Evolutionary conservation across 1,284 basidiomycete genomes (phyloP).

Genomic region (Cutaneotrichosporon cyanovorans): DNA sequence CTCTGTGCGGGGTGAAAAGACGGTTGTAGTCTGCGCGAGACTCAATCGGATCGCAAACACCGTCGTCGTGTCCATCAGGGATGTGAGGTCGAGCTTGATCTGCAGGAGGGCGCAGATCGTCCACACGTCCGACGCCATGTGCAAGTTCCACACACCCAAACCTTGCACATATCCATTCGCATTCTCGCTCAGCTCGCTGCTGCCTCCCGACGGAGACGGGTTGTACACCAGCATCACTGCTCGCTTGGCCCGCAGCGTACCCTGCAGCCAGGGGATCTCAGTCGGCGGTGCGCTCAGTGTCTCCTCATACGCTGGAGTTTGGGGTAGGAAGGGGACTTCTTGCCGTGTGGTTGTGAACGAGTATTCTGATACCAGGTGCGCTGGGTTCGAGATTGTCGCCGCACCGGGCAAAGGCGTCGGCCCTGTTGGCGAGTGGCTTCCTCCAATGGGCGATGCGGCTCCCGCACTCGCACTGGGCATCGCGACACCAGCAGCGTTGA

Average conservation of each 20-base stretch:
- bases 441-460: no score
- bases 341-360: constrained; percentile 3
- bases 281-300: neutral
- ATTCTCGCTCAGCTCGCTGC: constrained; percentile 19
- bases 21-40: constrained; percentile 27
- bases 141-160: constrained; percentile 24
- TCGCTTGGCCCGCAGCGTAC: constrained; percentile 13
- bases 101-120: constrained; percentile 30
- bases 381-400: neutral
- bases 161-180: constrained; percentile 19
- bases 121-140: constrained; percentile 29
- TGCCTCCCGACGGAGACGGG: constrained; percentile 18
- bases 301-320: constrained; percentile 3
- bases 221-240: constrained; percentile 26
- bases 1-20: constrained; percentile 28
- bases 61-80: constrained; percentile 22
- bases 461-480: no score
- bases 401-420: neutral
- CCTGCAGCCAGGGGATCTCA: constrained; percentile 21
- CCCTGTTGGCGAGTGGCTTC: neutral
- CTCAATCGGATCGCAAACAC: constrained; percentile 30
- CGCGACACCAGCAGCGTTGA: neutral
- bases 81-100: constrained; percentile 15
- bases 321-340: constrained; percentile 5
- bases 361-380: constrained; percentile 1